These are phyloP conservation scores for Pseudonectria foliicola DNA, from an alignment of 2,329 filamentous ascomycete genomes.

Conservation along the genomic window DNA sequence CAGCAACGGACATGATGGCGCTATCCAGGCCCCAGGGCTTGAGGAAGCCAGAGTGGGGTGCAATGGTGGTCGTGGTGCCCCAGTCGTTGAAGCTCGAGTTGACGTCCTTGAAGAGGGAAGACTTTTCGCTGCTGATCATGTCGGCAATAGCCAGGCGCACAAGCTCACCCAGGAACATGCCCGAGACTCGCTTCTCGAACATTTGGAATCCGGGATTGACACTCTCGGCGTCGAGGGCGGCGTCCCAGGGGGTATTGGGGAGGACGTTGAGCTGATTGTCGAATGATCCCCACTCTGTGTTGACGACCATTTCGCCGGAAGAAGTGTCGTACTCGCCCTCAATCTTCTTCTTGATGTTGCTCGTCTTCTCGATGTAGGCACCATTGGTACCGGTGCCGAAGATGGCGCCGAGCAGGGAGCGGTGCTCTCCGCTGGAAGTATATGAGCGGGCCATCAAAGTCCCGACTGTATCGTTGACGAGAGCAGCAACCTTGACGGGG, in stretches of 20 bases:
- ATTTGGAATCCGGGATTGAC: conserved; percentile 94
- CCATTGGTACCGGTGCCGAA: conserved; percentile 98
- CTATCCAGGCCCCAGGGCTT: conserved; percentile 88
- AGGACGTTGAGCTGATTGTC: conserved; percentile 88
- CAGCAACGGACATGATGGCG: conserved; percentile 78
- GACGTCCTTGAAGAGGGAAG: conserved; percentile 69
- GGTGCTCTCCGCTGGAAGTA: conserved; percentile 78
- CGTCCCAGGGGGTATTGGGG: conserved; percentile 78
- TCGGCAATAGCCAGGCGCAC: conserved; percentile 69
- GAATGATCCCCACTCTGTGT: conserved; percentile 97
- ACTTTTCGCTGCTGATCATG: conserved; percentile 59
- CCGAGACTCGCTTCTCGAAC: conserved; percentile 97
- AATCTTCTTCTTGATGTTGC: conserved; percentile 73
- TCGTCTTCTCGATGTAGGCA: conserved; percentile 88
- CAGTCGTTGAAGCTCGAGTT: conserved; percentile 65
- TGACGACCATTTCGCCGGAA: conserved; percentile 94
- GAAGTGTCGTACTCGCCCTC: conserved; percentile 65
- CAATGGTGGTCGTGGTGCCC: conserved; percentile 63
- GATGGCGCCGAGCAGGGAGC: conserved; percentile 87
- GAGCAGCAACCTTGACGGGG: conserved; percentile 87
- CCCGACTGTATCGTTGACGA: conserved; percentile 96
- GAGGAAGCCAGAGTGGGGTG: conserved; percentile 59
- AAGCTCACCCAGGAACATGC: conserved; percentile 97
- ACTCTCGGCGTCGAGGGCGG: conserved; percentile 67
- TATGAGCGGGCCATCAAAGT: conserved; percentile 98